phyloP scores from a whole-genome alignment of 2,329 filamentous ascomycete genomes.

The Microcyclosporella mali region DNA sequence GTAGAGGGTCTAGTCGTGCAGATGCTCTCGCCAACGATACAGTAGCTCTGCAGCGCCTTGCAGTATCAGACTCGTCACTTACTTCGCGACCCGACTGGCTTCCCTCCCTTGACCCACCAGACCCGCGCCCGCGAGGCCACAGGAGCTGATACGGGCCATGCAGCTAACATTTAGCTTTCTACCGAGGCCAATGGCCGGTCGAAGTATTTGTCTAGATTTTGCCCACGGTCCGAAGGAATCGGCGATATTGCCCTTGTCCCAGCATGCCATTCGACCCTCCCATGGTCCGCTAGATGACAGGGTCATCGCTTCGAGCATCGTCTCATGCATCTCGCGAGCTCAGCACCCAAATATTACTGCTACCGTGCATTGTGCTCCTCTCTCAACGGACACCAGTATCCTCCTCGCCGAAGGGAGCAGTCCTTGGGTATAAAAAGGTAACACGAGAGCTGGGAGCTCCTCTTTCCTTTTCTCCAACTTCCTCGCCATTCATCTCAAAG shows the following conservation, averaged over 20 bases:
- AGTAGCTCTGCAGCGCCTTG: constrained; percentile 16
- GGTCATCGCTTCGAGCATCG: constrained; percentile 6
- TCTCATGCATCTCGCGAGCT: constrained; percentile 13
- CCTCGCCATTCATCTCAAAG: constrained; percentile 5
- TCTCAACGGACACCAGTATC: constrained; percentile 18
- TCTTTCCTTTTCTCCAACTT: constrained; percentile 22
- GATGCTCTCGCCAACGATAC: constrained; percentile 1
- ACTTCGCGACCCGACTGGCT: constrained; percentile 13
- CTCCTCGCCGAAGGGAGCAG: constrained; percentile 8
- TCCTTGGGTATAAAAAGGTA: constrained; percentile 26
- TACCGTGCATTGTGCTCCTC: constrained; percentile 23
- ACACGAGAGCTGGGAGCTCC: constrained; percentile 13
- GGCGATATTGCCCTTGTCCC: constrained; percentile 21
- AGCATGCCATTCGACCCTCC: constrained; percentile 11
- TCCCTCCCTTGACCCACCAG: constrained; percentile 20
- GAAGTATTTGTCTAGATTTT: constrained; percentile 20
- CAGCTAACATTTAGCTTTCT: constrained; percentile 31
- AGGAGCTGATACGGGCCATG: constrained; percentile 21
- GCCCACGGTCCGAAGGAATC: constrained; percentile 18
- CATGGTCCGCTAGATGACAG: constrained; percentile 4
- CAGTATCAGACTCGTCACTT: constrained; percentile 20
- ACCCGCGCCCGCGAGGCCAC: constrained; percentile 15
- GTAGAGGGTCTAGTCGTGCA: constrained; percentile 5
- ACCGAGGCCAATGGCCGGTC: constrained; percentile 26
- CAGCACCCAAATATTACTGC: constrained; percentile 10